Base-by-base conservation (phyloP, 2,329 filamentous ascomycete genomes). In the Didymella keratinophila region DNA sequence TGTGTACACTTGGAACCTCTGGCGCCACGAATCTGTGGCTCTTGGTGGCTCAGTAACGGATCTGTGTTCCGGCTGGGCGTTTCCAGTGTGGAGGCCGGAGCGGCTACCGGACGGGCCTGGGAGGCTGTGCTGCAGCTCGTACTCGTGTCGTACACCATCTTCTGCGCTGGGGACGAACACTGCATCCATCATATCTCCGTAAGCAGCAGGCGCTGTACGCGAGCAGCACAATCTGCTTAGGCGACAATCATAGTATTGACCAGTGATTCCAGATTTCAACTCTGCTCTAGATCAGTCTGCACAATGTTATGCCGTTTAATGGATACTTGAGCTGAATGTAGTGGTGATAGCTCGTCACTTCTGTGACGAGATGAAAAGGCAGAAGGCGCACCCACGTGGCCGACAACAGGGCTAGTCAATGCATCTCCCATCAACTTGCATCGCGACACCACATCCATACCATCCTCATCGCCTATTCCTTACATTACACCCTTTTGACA, bases 41-140 rank as follows among this genome's bases (percentile, higher is more conserved):
- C 28, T 50, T 55, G 58, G 57, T 61, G 58, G 61, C 52, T 58
- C 46, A 54, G 53, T 30, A 56, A 52, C 50, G 52, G 46, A 46
- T 21, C 16, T 20, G 11, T 12, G 12, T 23, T 36, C 57, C 57
- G 60, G 46, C 58, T 62, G 30, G 56, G 61, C 58, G 47, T 42
- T 46, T 23, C 34, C 23, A 47, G 53, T 41, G 16, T 32, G 20
- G 28, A 25, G 32, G 7, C 23, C 23, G 46, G 21, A 20, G 39
- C 27, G 46, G 27, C 14, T 39, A 16, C 43, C 34, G 42, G 32
- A 39, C 21, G 42, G 49, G 21, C 30, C 51, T 39, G 28, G 2
- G 50, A 44, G 42, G 42, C 51, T 47, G 43, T 47, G 36, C 50
- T 28, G 36, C 51, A 34, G 42, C 41, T 41, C 28, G n/a, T 37